A percentile compares a stretch with the other conserved stretches of the same genome.
Evolutionary conservation across 1,284 basidiomycete species (phyloP).

Genomic region (Naganishia liquefaciens): DNA sequence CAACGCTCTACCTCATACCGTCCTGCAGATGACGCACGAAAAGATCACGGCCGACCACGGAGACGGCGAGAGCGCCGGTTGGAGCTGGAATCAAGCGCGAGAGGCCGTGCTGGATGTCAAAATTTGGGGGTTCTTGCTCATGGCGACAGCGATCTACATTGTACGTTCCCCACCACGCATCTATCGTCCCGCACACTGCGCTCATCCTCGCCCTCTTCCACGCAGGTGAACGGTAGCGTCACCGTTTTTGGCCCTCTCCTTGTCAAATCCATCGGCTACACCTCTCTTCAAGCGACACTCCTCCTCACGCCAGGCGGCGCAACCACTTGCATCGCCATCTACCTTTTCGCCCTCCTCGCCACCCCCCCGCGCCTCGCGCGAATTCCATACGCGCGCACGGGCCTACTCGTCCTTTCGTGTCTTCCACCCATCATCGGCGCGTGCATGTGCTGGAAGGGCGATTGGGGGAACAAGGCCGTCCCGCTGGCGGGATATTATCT

Average conservation of each 20-base stretch:
- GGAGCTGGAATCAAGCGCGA: slow-evolving; percentile 51
- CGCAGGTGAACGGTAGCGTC: slow-evolving; percentile 47
- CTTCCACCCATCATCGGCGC: slow-evolving; percentile 58
- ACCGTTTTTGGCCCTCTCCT: slow-evolving; percentile 58
- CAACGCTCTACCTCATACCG: slow-evolving; percentile 3
- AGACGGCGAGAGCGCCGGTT: slow-evolving; percentile 37
- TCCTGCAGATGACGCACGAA: slow-evolving; percentile 22
- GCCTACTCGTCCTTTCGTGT: slow-evolving; percentile 54
- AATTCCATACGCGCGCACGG: slow-evolving; percentile 6
- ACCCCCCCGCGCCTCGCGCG: slow-evolving; percentile 32
- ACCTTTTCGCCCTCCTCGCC: slow-evolving; percentile 53
- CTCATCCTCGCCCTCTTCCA: background rate
- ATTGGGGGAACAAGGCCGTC: slow-evolving; percentile 54
- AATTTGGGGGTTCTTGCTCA: slow-evolving; percentile 56
- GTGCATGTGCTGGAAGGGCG: slow-evolving; percentile 56
- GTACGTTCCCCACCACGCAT: background rate
- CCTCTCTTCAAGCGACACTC: slow-evolving; percentile 54
- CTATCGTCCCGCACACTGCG: background rate
- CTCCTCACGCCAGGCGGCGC: slow-evolving; percentile 55
- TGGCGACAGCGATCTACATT: slow-evolving; percentile 53
- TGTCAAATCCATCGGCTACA: slow-evolving; percentile 56
- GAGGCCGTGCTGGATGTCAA: slow-evolving; percentile 56
- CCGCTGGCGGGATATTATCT: slow-evolving; percentile 58
- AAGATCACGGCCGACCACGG: slow-evolving; percentile 33
- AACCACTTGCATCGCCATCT: slow-evolving; percentile 51